These are phyloP conservation scores for Gynandropsis gynandra DNA, from an alignment of 345 rosid genomes.

Conservation along the genomic window DNA sequence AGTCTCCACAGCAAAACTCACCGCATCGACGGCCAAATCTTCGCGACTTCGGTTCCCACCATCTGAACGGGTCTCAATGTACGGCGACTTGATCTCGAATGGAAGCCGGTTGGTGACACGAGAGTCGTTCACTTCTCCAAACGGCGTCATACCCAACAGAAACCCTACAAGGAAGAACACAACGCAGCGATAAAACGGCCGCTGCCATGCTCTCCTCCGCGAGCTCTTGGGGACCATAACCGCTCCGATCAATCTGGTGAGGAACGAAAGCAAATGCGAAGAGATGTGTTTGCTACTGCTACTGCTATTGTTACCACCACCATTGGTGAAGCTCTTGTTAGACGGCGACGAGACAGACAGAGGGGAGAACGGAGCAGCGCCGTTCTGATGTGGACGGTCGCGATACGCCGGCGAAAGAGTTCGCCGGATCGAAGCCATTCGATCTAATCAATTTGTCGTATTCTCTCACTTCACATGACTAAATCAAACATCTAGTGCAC, in stretches of 20 bases:
- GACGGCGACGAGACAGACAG: constrained; percentile 23
- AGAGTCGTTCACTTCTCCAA: constrained; percentile 47
- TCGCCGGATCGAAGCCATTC: constrained; percentile 88
- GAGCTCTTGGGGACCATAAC: constrained; percentile 30
- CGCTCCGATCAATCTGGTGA: constrained; percentile 21
- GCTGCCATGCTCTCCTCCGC: constrained; percentile 47
- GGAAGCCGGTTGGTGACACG: constrained; percentile 36
- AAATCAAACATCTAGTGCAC: constrained; percentile 11
- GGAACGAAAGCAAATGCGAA: constrained; percentile 25
- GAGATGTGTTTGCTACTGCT: constrained; percentile 34
- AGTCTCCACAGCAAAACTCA: constrained; percentile 28
- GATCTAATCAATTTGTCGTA: not conserved
- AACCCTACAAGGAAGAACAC: constrained; percentile 61
- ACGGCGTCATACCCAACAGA: constrained; percentile 53
- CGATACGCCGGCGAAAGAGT: constrained; percentile 70
- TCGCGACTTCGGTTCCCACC: constrained; percentile 24
- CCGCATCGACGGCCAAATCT: constrained; percentile 27
- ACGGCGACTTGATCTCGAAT: constrained; percentile 57
- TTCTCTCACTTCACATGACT: not conserved
- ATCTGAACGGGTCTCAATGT: constrained; percentile 38
- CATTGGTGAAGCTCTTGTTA: constrained; percentile 31
- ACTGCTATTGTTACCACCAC: not conserved
- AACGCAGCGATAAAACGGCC: constrained; percentile 53
- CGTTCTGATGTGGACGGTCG: constrained; percentile 51
- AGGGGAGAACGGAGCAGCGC: constrained; percentile 29